Evolutionary conservation across 2,329 filamentous ascomycete genomes (phyloP).

Genomic region (Colletotrichum tanaceti): DNA sequence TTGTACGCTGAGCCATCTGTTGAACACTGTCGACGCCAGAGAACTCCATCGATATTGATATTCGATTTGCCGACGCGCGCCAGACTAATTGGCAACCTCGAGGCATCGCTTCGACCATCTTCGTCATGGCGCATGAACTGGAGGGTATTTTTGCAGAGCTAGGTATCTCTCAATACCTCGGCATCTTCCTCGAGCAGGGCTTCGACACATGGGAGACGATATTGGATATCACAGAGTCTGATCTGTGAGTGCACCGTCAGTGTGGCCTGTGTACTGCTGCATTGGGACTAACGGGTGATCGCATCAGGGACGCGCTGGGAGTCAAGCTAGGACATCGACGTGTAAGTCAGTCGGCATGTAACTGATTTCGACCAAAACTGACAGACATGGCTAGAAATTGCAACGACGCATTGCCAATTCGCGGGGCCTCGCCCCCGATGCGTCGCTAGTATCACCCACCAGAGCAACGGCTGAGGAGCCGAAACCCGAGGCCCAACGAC

Average conservation of each 20-base stretch:
- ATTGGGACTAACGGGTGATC: not conserved
- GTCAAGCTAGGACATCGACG: slow-evolving; percentile 85
- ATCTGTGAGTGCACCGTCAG: slow-evolving; percentile 68
- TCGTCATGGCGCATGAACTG: slow-evolving; percentile 67
- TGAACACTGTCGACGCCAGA: not conserved
- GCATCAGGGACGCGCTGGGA: slow-evolving; percentile 72
- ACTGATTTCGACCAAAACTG: not conserved
- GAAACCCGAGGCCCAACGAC: slow-evolving; percentile 64
- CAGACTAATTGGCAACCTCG: not conserved
- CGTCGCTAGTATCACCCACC: slow-evolving; percentile 61
- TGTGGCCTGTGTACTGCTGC: not conserved
- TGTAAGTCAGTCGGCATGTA: slow-evolving; percentile 60
- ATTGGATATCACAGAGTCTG: slow-evolving; percentile 85
- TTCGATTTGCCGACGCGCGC: not conserved
- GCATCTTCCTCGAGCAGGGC: slow-evolving; percentile 79
- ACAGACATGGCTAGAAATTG: slow-evolving; percentile 69
- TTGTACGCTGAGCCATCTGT: not conserved
- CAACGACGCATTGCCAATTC: slow-evolving; percentile 84
- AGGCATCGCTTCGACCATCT: not conserved
- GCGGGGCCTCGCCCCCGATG: slow-evolving; percentile 69
- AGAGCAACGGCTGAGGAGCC: slow-evolving; percentile 65
- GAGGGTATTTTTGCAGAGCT: slow-evolving; percentile 76
- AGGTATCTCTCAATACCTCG: slow-evolving; percentile 81
- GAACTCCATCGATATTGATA: not conserved
- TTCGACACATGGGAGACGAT: slow-evolving; percentile 89